These are phyloP conservation scores for Chlorencoelia australis DNA, from an alignment of 2,329 filamentous ascomycete species.

Conservation along the genomic window DNA sequence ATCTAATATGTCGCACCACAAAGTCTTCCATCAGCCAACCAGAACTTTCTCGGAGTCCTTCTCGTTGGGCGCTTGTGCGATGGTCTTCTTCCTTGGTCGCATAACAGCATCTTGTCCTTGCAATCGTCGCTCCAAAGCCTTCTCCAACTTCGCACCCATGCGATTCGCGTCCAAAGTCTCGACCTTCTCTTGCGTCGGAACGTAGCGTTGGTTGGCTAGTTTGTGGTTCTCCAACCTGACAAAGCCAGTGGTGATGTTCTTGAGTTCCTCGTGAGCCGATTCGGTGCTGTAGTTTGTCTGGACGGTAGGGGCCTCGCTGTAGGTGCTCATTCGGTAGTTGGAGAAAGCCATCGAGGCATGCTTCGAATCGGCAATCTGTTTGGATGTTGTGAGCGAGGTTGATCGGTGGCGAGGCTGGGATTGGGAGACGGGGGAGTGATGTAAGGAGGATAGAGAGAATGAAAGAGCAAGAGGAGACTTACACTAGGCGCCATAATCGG, in stretches of 20 bases:
- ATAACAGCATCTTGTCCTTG: constrained; percentile 61
- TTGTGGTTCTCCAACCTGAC: constrained; percentile 62
- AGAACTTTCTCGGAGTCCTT: too few species aligned
- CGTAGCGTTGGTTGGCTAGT: constrained; percentile 56
- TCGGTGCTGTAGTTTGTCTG: constrained; percentile 23
- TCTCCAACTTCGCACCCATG: constrained; percentile 63
- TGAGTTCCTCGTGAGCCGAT: constrained; percentile 36
- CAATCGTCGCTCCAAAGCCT: constrained; percentile 59
- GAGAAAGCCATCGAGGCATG: constrained; percentile 37
- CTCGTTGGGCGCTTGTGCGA: constrained; percentile 2
- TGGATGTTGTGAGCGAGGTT: constrained; percentile 1
- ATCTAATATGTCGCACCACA: too few species aligned
- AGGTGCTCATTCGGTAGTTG: constrained; percentile 41
- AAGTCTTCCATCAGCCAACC: too few species aligned
- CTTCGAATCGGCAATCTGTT: constrained; percentile 17
- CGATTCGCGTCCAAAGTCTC: constrained; percentile 62
- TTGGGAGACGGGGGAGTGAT: neutral
- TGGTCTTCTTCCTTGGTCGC: constrained; percentile 27
- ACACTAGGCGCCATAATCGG: constrained; percentile 46
- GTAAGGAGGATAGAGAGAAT: constrained; percentile 2
- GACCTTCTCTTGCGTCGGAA: constrained; percentile 53
- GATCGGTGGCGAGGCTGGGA: constrained; percentile 4
- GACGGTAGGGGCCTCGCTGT: constrained; percentile 35
- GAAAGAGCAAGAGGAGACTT: constrained; percentile 22
- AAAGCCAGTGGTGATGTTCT: constrained; percentile 52